phyloP scores from a whole-genome alignment of 2,329 filamentous ascomycete species.

The Cladophialophora psammophila region DNA sequence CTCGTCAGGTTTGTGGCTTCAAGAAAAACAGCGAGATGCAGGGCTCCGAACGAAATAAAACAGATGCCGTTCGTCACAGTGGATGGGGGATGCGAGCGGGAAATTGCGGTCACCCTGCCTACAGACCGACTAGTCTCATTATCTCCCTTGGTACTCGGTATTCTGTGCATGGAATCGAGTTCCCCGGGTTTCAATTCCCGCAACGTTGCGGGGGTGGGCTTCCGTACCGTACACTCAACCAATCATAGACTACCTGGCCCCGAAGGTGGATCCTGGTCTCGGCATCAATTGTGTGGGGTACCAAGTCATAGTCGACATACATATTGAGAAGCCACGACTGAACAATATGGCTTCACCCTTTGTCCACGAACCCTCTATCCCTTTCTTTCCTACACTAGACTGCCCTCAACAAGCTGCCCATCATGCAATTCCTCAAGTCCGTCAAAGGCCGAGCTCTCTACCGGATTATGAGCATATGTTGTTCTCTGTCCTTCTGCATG shows the following conservation, averaged over 20 bases:
- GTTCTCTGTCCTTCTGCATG: conserved; percentile 45
- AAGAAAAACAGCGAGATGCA: neutral
- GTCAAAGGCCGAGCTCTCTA: conserved; percentile 43
- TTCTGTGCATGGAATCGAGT: conserved; percentile 8
- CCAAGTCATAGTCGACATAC: conserved; percentile 11
- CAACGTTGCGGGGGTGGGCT: conserved; percentile 24
- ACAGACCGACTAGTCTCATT: no score
- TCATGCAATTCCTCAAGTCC: conserved; percentile 25
- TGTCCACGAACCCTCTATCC: neutral
- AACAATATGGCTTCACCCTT: neutral
- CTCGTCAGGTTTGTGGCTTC: neutral
- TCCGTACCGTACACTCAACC: neutral
- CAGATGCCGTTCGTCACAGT: neutral
- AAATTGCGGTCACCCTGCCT: neutral
- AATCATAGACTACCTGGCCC: conserved; percentile 12
- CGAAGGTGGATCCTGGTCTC: neutral
- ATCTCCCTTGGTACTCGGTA: no score
- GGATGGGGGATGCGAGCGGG: neutral
- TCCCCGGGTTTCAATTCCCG: conserved; percentile 32
- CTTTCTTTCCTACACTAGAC: neutral
- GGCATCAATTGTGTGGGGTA: conserved; percentile 7
- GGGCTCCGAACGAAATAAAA: neutral
- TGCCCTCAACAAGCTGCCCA: neutral
- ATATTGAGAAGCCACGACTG: neutral
- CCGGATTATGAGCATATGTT: conserved; percentile 42